Evolutionary conservation across 805 yeast species (phyloP), one percentile per base, ranked within the genome.

Genomic region (Brettanomyces nanus): DNA sequence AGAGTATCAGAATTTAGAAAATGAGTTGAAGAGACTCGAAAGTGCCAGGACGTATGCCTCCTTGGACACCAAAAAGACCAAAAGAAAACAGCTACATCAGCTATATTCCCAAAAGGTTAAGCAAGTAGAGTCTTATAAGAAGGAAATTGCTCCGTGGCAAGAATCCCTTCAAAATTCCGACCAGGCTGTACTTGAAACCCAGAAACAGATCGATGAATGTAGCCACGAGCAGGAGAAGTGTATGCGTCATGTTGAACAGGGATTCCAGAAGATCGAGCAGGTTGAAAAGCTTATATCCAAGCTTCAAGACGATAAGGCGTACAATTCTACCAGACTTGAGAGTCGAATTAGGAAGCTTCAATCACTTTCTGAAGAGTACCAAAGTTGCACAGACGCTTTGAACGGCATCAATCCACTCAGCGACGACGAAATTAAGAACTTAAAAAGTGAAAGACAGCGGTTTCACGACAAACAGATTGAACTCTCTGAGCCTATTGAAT

Each of bases 1-100:
- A 27, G 69, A 68, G 31, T 75, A 57, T 44, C 62, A 71, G 44
- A 60, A 60, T 22, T 71, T 75, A 40, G 62, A 52, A 36, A 53
- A 45, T 55, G 71, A 63, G 37, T 55, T 55, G 38, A 58, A 45
- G 15, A 58, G 42, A 43, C 70, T 56, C 52, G 63, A 52, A 53
- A 68, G 51, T 40, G 61, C 40, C 48, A 53, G 46, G 28, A 68
- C 49, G 18, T 53, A 63, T 35, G 59, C 61, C 11, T 62, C 58
- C 3, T 46, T 68, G 19, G 54, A 53, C 13, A 54, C 48, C 7
- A 51, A 58, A 20, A 67, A 63, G 42, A 63, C 55, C 10, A 54
- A 59, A 33, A 59, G 68, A 55, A 41, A 46, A n/a, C 31, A 32
- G 14, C 34, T 45, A 28, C 46, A 52, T 22, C 37, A 45, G 10